Percentiles rank a stretch among this genome's conserved stretches.
Conservation (phyloP, 2,329 filamentous ascomycete genomes). For the Boeremia exigua region DNA sequence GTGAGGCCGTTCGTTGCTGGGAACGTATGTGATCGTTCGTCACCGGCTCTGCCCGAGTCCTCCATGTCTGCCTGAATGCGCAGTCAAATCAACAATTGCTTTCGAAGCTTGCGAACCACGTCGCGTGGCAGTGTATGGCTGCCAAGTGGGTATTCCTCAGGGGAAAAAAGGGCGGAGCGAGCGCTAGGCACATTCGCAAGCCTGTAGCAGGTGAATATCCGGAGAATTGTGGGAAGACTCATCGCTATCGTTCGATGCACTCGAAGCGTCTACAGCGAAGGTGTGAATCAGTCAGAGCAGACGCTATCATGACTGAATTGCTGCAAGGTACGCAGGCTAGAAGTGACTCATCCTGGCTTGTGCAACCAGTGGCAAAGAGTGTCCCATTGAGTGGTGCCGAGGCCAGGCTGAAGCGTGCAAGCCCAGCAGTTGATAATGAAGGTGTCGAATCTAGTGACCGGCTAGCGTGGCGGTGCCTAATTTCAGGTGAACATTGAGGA, state of each 20-base stretch:
- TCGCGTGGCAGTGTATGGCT: conserved; percentile 13
- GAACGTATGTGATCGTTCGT: not conserved
- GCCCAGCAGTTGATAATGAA: conserved; percentile 7
- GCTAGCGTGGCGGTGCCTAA: conserved; percentile 16
- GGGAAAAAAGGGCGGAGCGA: conserved; percentile 8
- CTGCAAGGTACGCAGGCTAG: conserved; percentile 6
- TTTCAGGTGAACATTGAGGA: conserved; percentile 2
- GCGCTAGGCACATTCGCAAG: not conserved
- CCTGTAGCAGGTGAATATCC: not conserved
- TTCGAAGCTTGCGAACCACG: conserved; percentile 1
- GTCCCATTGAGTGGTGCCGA: not conserved
- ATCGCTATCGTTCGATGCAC: not conserved
- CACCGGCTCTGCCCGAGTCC: conserved; percentile 1
- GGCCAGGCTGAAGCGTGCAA: conserved; percentile 7
- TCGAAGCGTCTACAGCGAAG: conserved; percentile 2
- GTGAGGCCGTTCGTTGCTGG: conserved; percentile 6
- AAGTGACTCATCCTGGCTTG: conserved; percentile 2
- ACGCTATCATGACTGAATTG: conserved; percentile 6
- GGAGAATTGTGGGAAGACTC: not conserved
- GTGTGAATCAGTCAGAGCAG: not conserved
- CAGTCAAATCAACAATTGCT: conserved; percentile 1
- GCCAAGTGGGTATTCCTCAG: conserved; percentile 6
- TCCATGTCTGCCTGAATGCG: conserved; percentile 8
- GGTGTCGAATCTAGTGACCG: conserved; percentile 8
- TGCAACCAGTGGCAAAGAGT: not conserved